These are phyloP conservation scores for Hericium alpestre DNA, from an alignment of 768 basidiomycete species.

Conservation along the genomic window DNA sequence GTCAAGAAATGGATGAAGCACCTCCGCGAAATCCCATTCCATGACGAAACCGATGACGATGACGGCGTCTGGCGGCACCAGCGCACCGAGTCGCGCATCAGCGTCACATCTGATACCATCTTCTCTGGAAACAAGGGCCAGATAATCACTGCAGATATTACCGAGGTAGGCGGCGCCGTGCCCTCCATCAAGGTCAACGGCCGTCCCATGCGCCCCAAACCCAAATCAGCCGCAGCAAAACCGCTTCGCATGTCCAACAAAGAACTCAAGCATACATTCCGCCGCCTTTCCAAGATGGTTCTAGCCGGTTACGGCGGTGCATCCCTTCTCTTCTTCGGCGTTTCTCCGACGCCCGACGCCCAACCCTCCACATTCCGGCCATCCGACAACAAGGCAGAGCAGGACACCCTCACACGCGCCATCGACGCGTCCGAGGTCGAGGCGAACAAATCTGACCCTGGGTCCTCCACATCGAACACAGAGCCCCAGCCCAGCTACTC, in stretches of 20 bases:
- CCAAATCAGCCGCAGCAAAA: not conserved
- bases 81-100: slow-evolving; percentile 40
- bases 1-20: slow-evolving; percentile 59
- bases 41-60: slow-evolving; percentile 25
- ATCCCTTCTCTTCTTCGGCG: slow-evolving; percentile 71
- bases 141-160: slow-evolving; percentile 73
- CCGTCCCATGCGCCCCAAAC: not conserved
- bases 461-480: not conserved
- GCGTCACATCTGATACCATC: slow-evolving; percentile 64
- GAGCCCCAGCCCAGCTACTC: slow-evolving; percentile 33
- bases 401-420: slow-evolving; percentile 50
- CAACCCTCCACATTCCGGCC: slow-evolving; percentile 25
- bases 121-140: slow-evolving; percentile 60
- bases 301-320: slow-evolving; percentile 81
- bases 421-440: slow-evolving; percentile 66
- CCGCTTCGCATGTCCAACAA: slow-evolving; percentile 24
- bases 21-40: slow-evolving; percentile 57
- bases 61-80: slow-evolving; percentile 9
- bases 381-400: slow-evolving; percentile 31
- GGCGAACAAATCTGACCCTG: slow-evolving; percentile 17
- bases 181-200: slow-evolving; percentile 17
- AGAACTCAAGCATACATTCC: slow-evolving; percentile 59
- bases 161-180: slow-evolving; percentile 34
- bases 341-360: slow-evolving; percentile 26
- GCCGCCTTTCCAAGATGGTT: slow-evolving; percentile 73